Conservation (phyloP, 495 filamentous ascomycete genomes). For the Tuber indicum region DNA sequence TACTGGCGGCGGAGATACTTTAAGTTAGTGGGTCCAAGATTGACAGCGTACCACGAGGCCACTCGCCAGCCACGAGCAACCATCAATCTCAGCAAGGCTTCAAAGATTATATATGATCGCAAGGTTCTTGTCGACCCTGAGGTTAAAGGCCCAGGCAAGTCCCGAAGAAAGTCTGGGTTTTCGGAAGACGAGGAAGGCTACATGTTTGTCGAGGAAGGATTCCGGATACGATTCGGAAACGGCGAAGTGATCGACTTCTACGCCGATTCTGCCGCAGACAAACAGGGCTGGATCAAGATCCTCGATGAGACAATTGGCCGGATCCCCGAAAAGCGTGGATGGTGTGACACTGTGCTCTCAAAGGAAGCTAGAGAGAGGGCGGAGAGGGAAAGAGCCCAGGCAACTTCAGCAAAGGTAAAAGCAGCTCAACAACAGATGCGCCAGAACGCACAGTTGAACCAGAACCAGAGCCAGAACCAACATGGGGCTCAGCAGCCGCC, state of each 20-base stretch:
- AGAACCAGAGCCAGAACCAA: slow-evolving; percentile 24
- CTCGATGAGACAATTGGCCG: slow-evolving; percentile 77
- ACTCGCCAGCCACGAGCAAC: slow-evolving; percentile 92
- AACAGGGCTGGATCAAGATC: slow-evolving; percentile 90
- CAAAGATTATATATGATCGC: slow-evolving; percentile 87
- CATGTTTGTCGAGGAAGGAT: slow-evolving; percentile 99
- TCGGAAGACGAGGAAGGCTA: slow-evolving; percentile 98
- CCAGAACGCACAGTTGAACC: slow-evolving; percentile 26
- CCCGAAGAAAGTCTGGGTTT: slow-evolving; percentile 84
- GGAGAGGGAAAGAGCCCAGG: slow-evolving; percentile 33
- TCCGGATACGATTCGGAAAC: slow-evolving; percentile 95
- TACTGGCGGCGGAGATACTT: slow-evolving; percentile 98
- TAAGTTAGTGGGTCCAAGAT: slow-evolving; percentile 79
- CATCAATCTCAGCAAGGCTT: slow-evolving; percentile 91
- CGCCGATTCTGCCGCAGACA: slow-evolving; percentile 75
- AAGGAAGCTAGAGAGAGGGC: slow-evolving; percentile 40
- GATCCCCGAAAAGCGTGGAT: slow-evolving; percentile 51
- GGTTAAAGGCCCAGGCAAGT: slow-evolving; percentile 63
- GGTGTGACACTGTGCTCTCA: slow-evolving; percentile 78
- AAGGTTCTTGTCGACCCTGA: slow-evolving; percentile 73
- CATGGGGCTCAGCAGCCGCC: slow-evolving; percentile 20
- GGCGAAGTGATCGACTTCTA: slow-evolving; percentile 98
- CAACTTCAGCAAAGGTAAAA: slow-evolving; percentile 30
- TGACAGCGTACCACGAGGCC: slow-evolving; percentile 93
- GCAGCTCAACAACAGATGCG: slow-evolving; percentile 38